Evolutionary conservation across 1,284 basidiomycete genomes (phyloP).

Genomic region (Cryptococcus sp.): DNA sequence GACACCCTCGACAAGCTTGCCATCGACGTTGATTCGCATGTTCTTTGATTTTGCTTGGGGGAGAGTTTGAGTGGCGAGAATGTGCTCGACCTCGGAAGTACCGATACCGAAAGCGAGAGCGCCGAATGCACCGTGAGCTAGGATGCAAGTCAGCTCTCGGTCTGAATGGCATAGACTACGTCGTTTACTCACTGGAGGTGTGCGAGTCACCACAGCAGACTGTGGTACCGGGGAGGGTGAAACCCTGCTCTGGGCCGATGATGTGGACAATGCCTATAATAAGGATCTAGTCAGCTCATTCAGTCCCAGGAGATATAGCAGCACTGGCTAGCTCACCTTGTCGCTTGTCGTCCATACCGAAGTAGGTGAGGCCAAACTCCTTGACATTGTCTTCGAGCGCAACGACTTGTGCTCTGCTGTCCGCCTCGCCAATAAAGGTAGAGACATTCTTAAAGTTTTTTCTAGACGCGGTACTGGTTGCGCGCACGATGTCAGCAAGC

Average conservation of each 20-base stretch:
- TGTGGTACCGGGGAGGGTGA: constrained; percentile 92
- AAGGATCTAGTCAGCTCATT: constrained; percentile 4
- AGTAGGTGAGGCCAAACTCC: constrained; percentile 92
- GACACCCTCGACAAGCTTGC: constrained; percentile 80
- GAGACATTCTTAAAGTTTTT: constrained; percentile 77
- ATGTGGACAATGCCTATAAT: constrained; percentile 84
- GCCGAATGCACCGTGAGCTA: constrained; percentile 93
- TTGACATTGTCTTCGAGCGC: constrained; percentile 94
- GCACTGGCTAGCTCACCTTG: constrained; percentile 69
- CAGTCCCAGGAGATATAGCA: too few relatives aligned
- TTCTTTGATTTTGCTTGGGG: constrained; percentile 92
- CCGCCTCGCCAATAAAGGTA: constrained; percentile 81
- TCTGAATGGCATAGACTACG: not conserved
- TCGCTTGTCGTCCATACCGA: constrained; percentile 86
- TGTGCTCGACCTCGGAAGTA: constrained; percentile 95
- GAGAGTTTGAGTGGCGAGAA: constrained; percentile 92
- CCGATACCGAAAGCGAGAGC: constrained; percentile 96
- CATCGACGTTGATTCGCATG: constrained; percentile 92
- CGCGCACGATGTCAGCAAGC: constrained; percentile 1
- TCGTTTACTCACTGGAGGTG: constrained; percentile 58
- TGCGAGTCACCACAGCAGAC: constrained; percentile 96
- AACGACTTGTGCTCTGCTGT: constrained; percentile 86
- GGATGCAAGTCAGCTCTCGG: not conserved
- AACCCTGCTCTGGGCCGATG: constrained; percentile 95
- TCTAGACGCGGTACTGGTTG: constrained; percentile 72